Conservation (phyloP, 768 basidiomycete species). For the Auriculariales sp. region DNA sequence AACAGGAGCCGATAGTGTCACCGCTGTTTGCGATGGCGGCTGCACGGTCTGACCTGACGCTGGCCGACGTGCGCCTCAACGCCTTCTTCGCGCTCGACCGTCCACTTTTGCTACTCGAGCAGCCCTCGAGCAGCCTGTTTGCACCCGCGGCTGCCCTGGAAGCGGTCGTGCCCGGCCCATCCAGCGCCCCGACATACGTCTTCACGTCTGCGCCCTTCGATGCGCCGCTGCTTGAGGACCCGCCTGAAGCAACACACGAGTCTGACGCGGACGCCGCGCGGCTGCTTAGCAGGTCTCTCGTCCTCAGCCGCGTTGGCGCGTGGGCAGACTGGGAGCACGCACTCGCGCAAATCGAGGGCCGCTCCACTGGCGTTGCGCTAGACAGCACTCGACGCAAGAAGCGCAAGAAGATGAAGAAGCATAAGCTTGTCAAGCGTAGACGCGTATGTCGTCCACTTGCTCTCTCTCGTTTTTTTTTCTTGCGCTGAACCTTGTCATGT, state of each 20-base stretch:
- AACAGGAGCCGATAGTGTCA: too few relatives aligned
- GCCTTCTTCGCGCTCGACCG: slow-evolving; percentile 9
- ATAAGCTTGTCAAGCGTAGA: background rate
- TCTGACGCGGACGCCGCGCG: background rate
- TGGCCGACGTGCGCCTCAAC: slow-evolving; percentile 8
- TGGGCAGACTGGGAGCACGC: background rate
- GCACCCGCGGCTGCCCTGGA: too few relatives aligned
- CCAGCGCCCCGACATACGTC: background rate
- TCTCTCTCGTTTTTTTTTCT: background rate
- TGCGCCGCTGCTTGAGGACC: background rate
- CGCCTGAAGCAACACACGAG: background rate
- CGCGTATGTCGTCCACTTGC: too few relatives aligned
- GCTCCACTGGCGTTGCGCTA: background rate
- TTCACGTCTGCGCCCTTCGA: background rate
- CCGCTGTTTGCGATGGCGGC: background rate
- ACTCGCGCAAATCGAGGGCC: background rate
- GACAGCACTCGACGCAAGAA: slow-evolving; percentile 1
- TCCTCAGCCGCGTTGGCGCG: background rate
- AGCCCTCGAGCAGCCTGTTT: slow-evolving; percentile 5
- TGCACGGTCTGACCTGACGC: slow-evolving; percentile 1
- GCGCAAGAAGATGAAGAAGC: slow-evolving; percentile 1
- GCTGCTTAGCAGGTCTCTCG: background rate
- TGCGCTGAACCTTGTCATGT: too few relatives aligned
- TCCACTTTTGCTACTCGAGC: slow-evolving; percentile 8
- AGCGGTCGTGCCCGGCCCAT: background rate